Conservation (phyloP, 371 early-diverging fungal species). For the Haplosporangium sp. region DNA sequence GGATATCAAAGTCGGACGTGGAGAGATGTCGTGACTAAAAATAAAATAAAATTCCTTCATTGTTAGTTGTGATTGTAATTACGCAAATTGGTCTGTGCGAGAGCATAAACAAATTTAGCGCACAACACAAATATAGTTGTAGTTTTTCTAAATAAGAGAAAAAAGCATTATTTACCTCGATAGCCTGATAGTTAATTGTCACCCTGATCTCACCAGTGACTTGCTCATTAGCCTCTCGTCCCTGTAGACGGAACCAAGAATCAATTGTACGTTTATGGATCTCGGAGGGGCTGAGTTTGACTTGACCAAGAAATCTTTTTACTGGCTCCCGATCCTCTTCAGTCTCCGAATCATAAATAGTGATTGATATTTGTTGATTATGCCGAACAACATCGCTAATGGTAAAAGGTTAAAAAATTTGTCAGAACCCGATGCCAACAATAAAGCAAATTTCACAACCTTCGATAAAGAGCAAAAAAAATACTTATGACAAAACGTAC, state of each 20-base stretch:
- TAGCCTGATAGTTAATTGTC: slow-evolving; percentile 65
- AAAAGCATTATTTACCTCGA: slow-evolving; percentile 45
- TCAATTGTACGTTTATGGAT: slow-evolving; percentile 72
- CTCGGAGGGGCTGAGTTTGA: slow-evolving; percentile 67
- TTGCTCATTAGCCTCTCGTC: slow-evolving; percentile 62
- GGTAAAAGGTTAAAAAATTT: background rate
- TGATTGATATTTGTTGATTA: slow-evolving; percentile 70
- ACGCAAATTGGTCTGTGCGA: slow-evolving; percentile 13
- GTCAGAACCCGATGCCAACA: no score
- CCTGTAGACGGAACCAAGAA: slow-evolving; percentile 70
- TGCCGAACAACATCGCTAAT: slow-evolving; percentile 72
- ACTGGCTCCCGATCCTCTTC: slow-evolving; percentile 59
- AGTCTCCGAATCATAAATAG: slow-evolving; percentile 70
- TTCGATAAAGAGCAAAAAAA: background rate
- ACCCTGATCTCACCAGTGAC: slow-evolving; percentile 77
- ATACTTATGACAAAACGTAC: slow-evolving; percentile 57
- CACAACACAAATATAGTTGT: no score
- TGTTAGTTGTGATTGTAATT: background rate
- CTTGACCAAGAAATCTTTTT: slow-evolving; percentile 70
- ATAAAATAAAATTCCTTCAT: background rate
- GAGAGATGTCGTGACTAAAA: slow-evolving; percentile 56
- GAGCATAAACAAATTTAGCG: background rate
- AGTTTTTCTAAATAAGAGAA: no score
- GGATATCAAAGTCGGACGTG: slow-evolving; percentile 76
- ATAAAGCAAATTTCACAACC: background rate